These are phyloP conservation scores for Ballota nigra DNA, from an alignment of 257 asterid species.

Conservation along the genomic window DNA sequence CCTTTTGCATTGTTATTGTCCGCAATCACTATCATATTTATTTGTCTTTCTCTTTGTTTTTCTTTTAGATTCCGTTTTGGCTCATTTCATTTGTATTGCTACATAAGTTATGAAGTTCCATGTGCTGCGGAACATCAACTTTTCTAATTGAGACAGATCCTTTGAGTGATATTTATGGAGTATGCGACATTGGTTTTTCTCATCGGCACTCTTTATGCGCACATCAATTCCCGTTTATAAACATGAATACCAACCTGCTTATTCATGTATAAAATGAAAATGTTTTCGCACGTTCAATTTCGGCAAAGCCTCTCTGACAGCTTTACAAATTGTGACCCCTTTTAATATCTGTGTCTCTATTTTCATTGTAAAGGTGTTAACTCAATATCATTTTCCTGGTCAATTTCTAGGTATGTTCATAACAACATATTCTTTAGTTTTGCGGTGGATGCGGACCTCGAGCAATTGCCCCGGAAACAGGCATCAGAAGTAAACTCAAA, in stretches of 20 bases:
- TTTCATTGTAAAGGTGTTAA: background rate
- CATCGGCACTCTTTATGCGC: background rate
- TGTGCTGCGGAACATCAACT: background rate
- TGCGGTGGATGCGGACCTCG: constrained; percentile 80
- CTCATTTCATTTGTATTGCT: background rate
- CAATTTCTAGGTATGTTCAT: constrained; percentile 69
- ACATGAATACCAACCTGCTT: background rate
- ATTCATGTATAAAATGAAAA: background rate
- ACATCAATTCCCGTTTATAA: background rate
- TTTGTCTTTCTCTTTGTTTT: background rate
- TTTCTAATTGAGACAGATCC: background rate
- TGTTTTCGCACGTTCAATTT: background rate
- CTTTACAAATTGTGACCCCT: background rate
- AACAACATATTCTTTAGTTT: constrained; percentile 90
- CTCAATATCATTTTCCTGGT: constrained; percentile 18
- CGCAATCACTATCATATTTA: background rate
- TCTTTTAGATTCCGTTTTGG: background rate
- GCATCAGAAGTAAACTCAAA: constrained; percentile 41
- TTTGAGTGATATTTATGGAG: background rate
- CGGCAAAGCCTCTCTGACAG: background rate
- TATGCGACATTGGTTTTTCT: background rate
- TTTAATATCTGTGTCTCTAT: constrained; percentile 1
- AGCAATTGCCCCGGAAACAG: constrained; percentile 55
- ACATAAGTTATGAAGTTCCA: background rate
- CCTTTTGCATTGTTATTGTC: background rate